Percentiles rank a stretch among this genome's conserved stretches.
Conservation (phyloP, 257 asterid genomes). For the Linderniella brevidens region DNA sequence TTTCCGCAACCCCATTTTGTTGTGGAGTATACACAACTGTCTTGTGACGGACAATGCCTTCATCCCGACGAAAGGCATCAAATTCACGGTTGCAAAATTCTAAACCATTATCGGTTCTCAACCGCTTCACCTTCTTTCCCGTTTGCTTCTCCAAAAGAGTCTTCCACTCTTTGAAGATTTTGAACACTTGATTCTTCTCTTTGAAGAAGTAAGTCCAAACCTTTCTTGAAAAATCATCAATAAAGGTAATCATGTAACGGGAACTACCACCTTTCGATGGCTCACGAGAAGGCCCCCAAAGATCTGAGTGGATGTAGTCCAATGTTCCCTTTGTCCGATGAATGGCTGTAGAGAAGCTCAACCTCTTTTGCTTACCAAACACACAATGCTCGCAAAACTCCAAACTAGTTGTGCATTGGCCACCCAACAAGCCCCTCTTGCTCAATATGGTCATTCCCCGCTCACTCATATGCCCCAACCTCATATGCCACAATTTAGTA, state of each 20-base stretch:
- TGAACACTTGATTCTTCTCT: neutral
- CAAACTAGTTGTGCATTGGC: neutral
- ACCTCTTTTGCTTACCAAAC: neutral
- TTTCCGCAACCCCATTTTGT: neutral
- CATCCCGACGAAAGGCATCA: neutral
- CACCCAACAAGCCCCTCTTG: neutral
- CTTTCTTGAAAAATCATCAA: neutral
- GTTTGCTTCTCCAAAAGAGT: neutral
- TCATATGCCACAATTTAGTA: neutral
- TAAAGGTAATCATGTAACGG: neutral
- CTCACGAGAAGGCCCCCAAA: neutral
- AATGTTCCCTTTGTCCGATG: neutral
- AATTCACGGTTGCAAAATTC: neutral
- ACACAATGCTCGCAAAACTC: neutral
- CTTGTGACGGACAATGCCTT: neutral
- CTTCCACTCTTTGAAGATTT: neutral
- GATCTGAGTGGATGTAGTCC: constrained; percentile 1
- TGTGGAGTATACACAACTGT: neutral
- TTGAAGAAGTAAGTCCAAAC: neutral
- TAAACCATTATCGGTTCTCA: neutral
- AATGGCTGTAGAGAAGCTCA: neutral
- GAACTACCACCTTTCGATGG: neutral
- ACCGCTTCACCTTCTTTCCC: neutral
- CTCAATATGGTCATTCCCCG: neutral
- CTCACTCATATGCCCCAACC: constrained; percentile 1